phyloP scores from a whole-genome alignment of 768 basidiomycete genomes.

The Dendrothele bispora region DNA sequence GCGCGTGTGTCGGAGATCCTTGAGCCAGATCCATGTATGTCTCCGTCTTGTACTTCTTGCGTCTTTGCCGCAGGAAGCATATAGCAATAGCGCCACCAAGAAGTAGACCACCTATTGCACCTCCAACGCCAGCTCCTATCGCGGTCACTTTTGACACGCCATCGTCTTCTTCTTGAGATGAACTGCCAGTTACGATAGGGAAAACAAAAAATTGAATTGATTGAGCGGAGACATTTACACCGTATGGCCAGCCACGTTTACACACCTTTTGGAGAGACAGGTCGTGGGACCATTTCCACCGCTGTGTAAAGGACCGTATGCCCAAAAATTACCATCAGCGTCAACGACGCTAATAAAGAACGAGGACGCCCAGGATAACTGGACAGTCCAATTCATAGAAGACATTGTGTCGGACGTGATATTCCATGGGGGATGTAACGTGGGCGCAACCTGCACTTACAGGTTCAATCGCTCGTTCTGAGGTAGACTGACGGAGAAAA shows the following conservation, averaged over 20 bases:
- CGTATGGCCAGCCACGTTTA: background rate
- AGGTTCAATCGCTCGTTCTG: background rate
- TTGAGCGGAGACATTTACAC: background rate
- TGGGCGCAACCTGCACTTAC: constrained; percentile 49
- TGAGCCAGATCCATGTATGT: constrained; percentile 26
- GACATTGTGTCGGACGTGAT: constrained; percentile 43
- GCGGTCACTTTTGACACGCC: constrained; percentile 20
- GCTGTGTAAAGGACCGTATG: constrained; percentile 58
- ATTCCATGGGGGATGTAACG: constrained; percentile 61
- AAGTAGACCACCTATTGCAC: constrained; percentile 35
- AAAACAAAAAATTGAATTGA: background rate
- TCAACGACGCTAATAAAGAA: constrained; percentile 61
- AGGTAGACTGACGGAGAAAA: background rate
- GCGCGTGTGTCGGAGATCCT: constrained; percentile 15
- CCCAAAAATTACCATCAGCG: constrained; percentile 49
- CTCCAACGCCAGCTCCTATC: constrained; percentile 39
- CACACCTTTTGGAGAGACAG: constrained; percentile 34
- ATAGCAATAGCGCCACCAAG: constrained; percentile 32
- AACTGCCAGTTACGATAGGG: background rate
- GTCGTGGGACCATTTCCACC: constrained; percentile 39
- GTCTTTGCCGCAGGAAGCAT: constrained; percentile 28
- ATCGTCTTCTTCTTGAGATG: background rate
- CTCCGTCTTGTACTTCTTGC: constrained; percentile 18
- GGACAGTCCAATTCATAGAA: constrained; percentile 60
- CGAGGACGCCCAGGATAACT: constrained; percentile 46